Conservation (phyloP, 2,329 filamentous ascomycete genomes). For the Pseudocercospora musae region DNA sequence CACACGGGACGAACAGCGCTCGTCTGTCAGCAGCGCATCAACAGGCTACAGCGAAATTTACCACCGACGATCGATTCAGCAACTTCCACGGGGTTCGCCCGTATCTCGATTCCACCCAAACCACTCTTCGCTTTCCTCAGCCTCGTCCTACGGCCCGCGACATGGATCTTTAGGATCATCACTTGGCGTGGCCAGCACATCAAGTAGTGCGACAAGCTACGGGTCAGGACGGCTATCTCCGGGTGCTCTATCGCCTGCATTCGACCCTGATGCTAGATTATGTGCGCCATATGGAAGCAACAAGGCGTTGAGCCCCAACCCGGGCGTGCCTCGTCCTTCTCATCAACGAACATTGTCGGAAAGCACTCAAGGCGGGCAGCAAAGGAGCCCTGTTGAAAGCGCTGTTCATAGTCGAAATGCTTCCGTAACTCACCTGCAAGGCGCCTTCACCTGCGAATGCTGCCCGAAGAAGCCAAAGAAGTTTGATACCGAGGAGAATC, state of each 20-base stretch:
- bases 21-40: slow-evolving; percentile 43
- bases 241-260: slow-evolving; percentile 55
- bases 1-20: slow-evolving; percentile 43
- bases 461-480: slow-evolving; percentile 97
- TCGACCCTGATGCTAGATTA: slow-evolving; percentile 53
- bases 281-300: slow-evolving; percentile 55
- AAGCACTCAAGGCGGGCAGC: slow-evolving; percentile 35
- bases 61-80: slow-evolving; percentile 54
- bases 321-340: slow-evolving; percentile 38
- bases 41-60: slow-evolving; percentile 47
- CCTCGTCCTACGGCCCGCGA: slow-evolving; percentile 59
- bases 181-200: slow-evolving; percentile 54
- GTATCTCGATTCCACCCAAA: slow-evolving; percentile 54
- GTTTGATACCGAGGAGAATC: slow-evolving; percentile 78
- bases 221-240: slow-evolving; percentile 61
- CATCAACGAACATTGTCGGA: slow-evolving; percentile 43
- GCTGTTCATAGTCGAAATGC: slow-evolving; percentile 47
- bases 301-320: slow-evolving; percentile 43
- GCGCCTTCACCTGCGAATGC: slow-evolving; percentile 78
- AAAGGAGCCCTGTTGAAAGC: slow-evolving; percentile 49
- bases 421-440: slow-evolving; percentile 53
- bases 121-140: slow-evolving; percentile 63
- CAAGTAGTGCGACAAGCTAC: slow-evolving; percentile 64
- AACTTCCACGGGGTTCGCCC: slow-evolving; percentile 55
- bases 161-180: slow-evolving; percentile 63